Evolutionary conservation across 2,329 filamentous ascomycete genomes (phyloP).

Genomic region (Colletotrichum sp.): DNA sequence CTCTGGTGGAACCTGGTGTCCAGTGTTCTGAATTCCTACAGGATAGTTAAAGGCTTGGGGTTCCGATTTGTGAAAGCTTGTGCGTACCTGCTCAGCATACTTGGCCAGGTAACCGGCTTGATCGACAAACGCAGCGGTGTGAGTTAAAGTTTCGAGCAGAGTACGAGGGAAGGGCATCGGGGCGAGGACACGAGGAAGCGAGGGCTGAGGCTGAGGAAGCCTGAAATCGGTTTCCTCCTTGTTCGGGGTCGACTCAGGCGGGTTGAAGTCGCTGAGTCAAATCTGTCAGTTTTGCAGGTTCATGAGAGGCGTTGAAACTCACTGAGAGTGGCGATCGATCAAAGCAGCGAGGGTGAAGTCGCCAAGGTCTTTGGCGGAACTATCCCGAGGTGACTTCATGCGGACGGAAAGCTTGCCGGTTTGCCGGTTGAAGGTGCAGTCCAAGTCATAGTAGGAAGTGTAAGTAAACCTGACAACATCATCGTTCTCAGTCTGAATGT

Average conservation of each 20-base stretch:
- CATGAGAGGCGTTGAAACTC: background rate
- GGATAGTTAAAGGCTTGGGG: background rate
- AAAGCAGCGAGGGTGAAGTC: background rate
- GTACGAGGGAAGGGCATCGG: background rate
- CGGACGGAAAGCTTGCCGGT: background rate
- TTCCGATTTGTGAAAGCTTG: too few species aligned
- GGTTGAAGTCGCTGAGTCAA: background rate
- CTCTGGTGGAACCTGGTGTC: background rate
- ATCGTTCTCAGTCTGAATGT: background rate
- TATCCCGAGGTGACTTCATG: background rate
- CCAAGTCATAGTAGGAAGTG: background rate
- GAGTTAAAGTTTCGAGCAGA: background rate
- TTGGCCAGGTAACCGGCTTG: background rate
- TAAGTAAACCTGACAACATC: background rate
- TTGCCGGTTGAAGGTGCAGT: background rate
- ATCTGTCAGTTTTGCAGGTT: background rate
- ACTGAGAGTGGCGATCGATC: background rate
- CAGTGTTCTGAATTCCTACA: background rate
- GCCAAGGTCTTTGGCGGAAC: background rate
- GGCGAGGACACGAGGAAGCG: background rate
- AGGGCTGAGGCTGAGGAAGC: background rate
- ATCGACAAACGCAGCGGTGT: background rate
- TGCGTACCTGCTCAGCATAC: background rate
- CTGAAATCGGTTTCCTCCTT: background rate
- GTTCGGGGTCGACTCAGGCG: background rate